These are phyloP conservation scores for Jaltomata sinuosa DNA, from an alignment of 257 asterid genomes.

Conservation along the genomic window DNA sequence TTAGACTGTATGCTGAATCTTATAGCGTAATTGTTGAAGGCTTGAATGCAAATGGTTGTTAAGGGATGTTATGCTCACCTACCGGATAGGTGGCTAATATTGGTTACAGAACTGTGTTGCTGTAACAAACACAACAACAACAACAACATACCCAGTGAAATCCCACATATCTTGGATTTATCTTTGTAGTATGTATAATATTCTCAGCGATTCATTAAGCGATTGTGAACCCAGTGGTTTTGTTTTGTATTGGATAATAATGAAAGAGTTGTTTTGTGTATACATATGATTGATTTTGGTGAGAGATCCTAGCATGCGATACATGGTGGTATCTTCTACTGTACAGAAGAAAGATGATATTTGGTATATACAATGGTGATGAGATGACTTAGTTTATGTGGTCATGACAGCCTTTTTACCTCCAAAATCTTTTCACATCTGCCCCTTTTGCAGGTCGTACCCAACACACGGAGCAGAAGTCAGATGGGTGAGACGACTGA, in stretches of 20 bases:
- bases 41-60: neutral
- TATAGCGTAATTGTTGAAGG: neutral
- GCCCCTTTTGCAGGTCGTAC: slow-evolving; percentile 65
- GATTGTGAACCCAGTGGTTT: neutral
- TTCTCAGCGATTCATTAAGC: neutral
- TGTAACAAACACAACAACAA: no score
- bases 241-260: neutral
- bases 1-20: neutral
- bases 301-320: neutral
- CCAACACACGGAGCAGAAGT: slow-evolving; percentile 94
- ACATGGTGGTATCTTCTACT: neutral
- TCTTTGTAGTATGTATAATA: neutral
- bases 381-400: neutral
- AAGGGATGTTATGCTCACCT: neutral
- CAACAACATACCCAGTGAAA: no score
- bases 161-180: neutral
- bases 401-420: neutral
- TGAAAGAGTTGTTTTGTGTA: neutral
- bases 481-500: slow-evolving; percentile 99
- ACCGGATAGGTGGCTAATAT: neutral
- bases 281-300: neutral
- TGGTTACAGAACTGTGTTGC: neutral
- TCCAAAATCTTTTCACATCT: neutral
- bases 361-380: neutral
- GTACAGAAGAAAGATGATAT: neutral